A percentile compares a stretch with the other conserved stretches of the same genome.
phyloP scores from a whole-genome alignment of 495 filamentous ascomycete genomes.

The Tuber indicum region DNA sequence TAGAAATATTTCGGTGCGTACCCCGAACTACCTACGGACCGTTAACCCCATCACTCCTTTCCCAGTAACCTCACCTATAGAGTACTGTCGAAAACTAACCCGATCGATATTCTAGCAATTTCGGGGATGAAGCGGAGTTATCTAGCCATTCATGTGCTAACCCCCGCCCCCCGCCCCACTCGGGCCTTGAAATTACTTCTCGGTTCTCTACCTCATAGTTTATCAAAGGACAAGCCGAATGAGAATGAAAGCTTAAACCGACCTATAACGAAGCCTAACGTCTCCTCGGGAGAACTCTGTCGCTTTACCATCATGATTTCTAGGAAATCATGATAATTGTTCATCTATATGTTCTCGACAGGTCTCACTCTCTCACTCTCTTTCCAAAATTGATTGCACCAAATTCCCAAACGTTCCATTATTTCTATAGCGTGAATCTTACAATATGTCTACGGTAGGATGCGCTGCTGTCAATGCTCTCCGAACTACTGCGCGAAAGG shows the following conservation, averaged over 20 bases:
- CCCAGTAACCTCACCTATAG: neutral
- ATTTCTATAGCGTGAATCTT: neutral
- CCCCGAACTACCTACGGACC: neutral
- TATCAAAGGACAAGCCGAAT: neutral
- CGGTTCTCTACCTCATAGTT: neutral
- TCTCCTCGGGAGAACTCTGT: neutral
- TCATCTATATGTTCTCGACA: neutral
- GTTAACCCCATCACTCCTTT: neutral
- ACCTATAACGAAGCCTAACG: neutral
- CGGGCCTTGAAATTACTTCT: neutral
- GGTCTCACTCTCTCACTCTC: neutral
- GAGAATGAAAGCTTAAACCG: neutral
- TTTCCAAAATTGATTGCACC: neutral
- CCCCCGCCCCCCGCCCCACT: no score
- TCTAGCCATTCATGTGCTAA: neutral
- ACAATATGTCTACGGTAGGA: constrained; percentile 22
- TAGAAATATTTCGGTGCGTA: neutral
- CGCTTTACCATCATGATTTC: neutral
- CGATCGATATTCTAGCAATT: neutral
- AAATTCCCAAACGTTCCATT: neutral
- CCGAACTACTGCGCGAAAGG: constrained; percentile 59
- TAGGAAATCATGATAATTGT: neutral
- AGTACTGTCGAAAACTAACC: neutral
- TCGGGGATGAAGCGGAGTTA: neutral
- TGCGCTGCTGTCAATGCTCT: constrained; percentile 46